These are phyloP conservation scores for Phytophthora foliorum DNA, from an alignment of 352 stramenopile species.

Conservation along the genomic window DNA sequence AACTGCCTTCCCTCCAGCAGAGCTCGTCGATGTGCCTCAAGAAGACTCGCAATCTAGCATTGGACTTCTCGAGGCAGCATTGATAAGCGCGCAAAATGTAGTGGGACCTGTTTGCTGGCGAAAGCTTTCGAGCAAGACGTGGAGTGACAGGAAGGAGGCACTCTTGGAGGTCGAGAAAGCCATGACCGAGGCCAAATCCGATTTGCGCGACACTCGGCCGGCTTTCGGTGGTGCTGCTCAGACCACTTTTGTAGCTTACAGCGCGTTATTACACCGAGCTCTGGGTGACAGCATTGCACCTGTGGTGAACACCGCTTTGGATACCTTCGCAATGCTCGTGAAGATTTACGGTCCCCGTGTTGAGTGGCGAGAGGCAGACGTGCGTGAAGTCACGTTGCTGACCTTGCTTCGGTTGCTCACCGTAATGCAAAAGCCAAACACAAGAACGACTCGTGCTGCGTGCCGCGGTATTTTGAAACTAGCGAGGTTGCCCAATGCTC, in stretches of 20 bases:
- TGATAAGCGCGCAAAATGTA: conserved; percentile 51
- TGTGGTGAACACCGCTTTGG: conserved; percentile 79
- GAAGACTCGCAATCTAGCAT: conserved; percentile 65
- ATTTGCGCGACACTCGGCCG: conserved; percentile 73
- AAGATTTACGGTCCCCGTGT: conserved; percentile 81
- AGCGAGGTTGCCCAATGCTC: conserved; percentile 64
- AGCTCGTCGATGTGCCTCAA: conserved; percentile 41
- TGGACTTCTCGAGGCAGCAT: conserved; percentile 52
- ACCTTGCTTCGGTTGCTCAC: conserved; percentile 68
- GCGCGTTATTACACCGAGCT: conserved; percentile 63
- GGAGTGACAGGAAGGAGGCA: conserved; percentile 87
- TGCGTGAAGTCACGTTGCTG: conserved; percentile 73
- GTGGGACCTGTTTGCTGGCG: conserved; percentile 76
- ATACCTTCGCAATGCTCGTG: conserved; percentile 71
- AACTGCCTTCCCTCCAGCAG: conserved; percentile 38
- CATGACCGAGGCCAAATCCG: conserved; percentile 75
- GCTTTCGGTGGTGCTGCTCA: conserved; percentile 72
- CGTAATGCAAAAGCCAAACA: conserved; percentile 86
- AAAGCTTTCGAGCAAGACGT: conserved; percentile 87
- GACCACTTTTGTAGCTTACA: conserved; percentile 73
- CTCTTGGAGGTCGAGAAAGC: conserved; percentile 77
- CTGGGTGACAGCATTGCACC: conserved; percentile 77
- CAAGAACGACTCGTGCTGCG: conserved; percentile 74
- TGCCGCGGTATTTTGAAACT: conserved; percentile 83
- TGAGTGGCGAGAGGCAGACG: conserved; percentile 72